phyloP scores from a whole-genome alignment of 2,329 filamentous ascomycete genomes.

The Colletotrichum sansevieriae region DNA sequence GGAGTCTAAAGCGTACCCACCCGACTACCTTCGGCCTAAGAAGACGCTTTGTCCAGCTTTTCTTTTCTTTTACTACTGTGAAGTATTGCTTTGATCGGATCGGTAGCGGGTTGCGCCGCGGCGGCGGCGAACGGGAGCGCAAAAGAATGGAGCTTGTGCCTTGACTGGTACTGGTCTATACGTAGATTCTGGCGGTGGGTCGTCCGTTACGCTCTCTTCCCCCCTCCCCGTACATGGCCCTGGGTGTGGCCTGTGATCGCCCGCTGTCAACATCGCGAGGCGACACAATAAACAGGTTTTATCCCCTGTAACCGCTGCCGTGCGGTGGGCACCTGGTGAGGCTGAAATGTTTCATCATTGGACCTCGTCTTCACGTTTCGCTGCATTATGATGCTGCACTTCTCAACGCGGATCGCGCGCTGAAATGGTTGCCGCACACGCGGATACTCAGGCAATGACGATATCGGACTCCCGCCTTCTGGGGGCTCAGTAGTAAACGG shows the following conservation, averaged over 20 bases:
- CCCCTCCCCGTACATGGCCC: not conserved
- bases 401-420: conserved; percentile 17
- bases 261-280: conserved; percentile 29
- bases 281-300: conserved; percentile 39
- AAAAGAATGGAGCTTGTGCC: conserved; percentile 28
- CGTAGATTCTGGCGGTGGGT: not conserved
- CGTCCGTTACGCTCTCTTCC: conserved; percentile 10
- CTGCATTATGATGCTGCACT: conserved; percentile 38
- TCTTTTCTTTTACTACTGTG: no score
- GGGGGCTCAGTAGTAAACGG: not conserved
- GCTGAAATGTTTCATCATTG: conserved; percentile 42
- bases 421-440: not conserved
- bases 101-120: conserved; percentile 32
- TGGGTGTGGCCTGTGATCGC: conserved; percentile 34
- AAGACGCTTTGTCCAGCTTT: conserved; percentile 29
- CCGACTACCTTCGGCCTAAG: conserved; percentile 20
- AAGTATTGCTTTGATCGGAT: not conserved
- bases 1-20: conserved; percentile 28
- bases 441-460: conserved; percentile 8
- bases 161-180: conserved; percentile 15
- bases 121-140: conserved; percentile 26
- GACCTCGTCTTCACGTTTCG: conserved; percentile 25
- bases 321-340: conserved; percentile 33
- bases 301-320: conserved; percentile 21
- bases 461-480: not conserved